Conservation (phyloP, 2,329 filamentous ascomycete species). For the Aspergillus aculeatinus region DNA sequence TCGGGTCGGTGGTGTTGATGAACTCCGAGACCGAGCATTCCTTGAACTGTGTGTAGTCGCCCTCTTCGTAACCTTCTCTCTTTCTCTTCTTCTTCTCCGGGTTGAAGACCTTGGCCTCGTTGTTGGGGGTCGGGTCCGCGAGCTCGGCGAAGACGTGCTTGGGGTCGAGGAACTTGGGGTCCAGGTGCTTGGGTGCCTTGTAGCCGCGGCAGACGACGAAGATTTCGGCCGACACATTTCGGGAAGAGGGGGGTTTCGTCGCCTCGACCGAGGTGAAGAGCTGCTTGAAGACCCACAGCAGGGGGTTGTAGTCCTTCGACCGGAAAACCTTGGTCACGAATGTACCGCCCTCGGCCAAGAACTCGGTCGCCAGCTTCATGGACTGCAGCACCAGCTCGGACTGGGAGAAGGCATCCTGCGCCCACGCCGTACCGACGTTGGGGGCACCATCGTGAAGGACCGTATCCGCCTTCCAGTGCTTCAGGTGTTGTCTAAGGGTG, state of each 20-base stretch:
- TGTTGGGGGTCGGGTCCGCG: slow-evolving; percentile 81
- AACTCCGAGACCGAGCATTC: slow-evolving; percentile 87
- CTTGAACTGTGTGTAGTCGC: slow-evolving; percentile 89
- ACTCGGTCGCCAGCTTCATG: slow-evolving; percentile 91
- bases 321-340: slow-evolving; percentile 98
- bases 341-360: slow-evolving; percentile 80
- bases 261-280: slow-evolving; percentile 93
- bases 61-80: slow-evolving; percentile 96
- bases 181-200: slow-evolving; percentile 90
- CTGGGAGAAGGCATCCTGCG: slow-evolving; percentile 97
- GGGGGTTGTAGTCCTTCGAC: slow-evolving; percentile 92
- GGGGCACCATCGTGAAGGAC: slow-evolving; percentile 96
- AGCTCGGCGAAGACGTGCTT: slow-evolving; percentile 89
- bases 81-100: slow-evolving; percentile 97
- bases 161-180: slow-evolving; percentile 88
- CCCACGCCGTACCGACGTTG: slow-evolving; percentile 97
- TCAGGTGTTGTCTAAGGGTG: slow-evolving; percentile 83
- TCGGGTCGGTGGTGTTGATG: slow-evolving; percentile 89
- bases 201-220: slow-evolving; percentile 96
- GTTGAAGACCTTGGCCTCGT: slow-evolving; percentile 97
- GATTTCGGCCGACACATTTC: slow-evolving; percentile 96
- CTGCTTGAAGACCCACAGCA: slow-evolving; percentile 97
- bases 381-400: slow-evolving; percentile 88
- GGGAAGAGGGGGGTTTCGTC: slow-evolving; percentile 91
- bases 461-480: slow-evolving; percentile 93